Base-by-base conservation (phyloP, 2,329 filamentous ascomycete species). In the Venturia asperata region DNA sequence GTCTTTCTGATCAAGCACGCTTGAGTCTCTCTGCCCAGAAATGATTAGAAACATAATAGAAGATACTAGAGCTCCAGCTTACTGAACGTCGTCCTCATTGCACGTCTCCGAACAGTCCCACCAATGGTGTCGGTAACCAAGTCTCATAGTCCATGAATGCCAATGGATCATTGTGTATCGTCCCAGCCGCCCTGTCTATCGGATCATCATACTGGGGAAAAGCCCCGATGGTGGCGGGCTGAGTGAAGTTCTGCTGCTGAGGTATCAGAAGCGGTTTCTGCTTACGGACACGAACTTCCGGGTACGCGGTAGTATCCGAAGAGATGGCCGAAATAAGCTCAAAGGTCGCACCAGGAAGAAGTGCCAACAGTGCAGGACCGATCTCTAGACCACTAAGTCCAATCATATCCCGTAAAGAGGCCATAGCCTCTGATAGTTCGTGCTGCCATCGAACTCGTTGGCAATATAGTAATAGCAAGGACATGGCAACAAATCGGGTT, bases 381-480 rank as follows among this genome's bases (percentile, higher is more conserved):
- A 34, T 55, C 15, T 55, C 24, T n/a, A 55, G n/a, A 3, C 24
- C 24, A 34, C 49, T 55, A 5, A 55, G 24, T n/a, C 24, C 10
- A 24, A 55, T 34, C 27, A 55, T 24, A 19, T 55, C 49, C n/a
- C 49, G 24, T 24, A 55, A 34, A 19, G 49, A 17, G 9, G 9
- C 24, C 49, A 34, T 55, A 1, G 49, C 24, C 27, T 55, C 24
- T 24, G 49, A 30, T 11, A 55, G 24, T 34, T 55, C 24, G 15
- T 55, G 49, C 15, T 55, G 24, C 49, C 49, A 34, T 30, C 49
- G 49, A 24, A 55, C 49, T 55, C 49, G 10, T 34, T 55, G 49
- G 17, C 49, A 55, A 55, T 55, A 11, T 1, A 55, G 49, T 34
- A 55, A 15, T 30, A 55, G 49, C n/a, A 55, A 34, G n/a, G 24